Evolutionary conservation across 306 rosid species (phyloP).

Genomic region (Cucurbita moschata): DNA sequence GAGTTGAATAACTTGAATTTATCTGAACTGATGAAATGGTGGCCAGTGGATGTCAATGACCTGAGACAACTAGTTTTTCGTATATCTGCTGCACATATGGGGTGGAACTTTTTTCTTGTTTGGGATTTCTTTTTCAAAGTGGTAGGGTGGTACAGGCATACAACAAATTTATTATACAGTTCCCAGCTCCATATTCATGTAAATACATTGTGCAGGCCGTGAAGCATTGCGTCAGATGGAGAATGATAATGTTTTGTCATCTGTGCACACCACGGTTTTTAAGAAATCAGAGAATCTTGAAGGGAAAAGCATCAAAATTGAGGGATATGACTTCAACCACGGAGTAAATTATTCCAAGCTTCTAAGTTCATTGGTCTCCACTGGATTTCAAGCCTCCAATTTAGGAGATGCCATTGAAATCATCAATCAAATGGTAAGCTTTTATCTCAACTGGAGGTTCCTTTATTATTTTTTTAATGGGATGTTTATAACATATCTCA

Average conservation of each 20-base stretch:
- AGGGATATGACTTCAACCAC: conserved; percentile 75
- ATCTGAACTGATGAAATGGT: background rate
- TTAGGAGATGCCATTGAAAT: conserved; percentile 64
- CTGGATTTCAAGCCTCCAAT: conserved; percentile 89
- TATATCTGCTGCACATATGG: background rate
- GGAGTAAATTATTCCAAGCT: conserved; percentile 55
- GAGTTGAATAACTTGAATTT: background rate
- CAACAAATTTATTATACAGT: background rate
- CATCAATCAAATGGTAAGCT: conserved; percentile 61
- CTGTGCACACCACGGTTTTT: conserved; percentile 47
- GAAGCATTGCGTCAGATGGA: conserved; percentile 11
- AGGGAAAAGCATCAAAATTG: conserved; percentile 38
- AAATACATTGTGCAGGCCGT: background rate
- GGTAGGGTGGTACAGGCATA: background rate
- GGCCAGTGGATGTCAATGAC: background rate
- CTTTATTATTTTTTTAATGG: background rate
- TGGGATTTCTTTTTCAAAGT: background rate
- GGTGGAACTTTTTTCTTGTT: background rate
- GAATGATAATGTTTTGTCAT: conserved; percentile 11
- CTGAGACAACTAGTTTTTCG: background rate
- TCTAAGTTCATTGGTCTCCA: conserved; percentile 40
- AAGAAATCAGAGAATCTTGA: conserved; percentile 49
- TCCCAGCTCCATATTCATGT: background rate
- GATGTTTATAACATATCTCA: background rate
- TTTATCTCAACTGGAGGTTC: background rate